Base-by-base conservation (phyloP, 768 basidiomycete species). In the Pleurotus sapidus region DNA sequence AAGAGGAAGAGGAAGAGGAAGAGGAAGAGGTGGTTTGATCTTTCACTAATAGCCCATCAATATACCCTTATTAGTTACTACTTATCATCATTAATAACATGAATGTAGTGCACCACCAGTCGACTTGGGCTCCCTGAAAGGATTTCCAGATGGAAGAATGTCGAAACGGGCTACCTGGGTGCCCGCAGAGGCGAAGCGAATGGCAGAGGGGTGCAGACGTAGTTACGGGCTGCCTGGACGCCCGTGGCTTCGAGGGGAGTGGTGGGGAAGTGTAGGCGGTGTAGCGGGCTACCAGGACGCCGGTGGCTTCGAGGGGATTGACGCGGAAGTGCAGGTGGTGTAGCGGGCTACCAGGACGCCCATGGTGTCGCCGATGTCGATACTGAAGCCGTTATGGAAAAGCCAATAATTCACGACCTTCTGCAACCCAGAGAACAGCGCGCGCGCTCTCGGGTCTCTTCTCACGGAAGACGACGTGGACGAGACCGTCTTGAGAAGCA, bases 401-500 rank as follows among this genome's bases (percentile, higher is more conserved):
- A 34, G 30, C 30, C 30, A 34, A 8, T 85, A 98, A 72, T 99
- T 98, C 74, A 98, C 94, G 57, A 98, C 87, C 79, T 84, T 90
- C 67, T 99, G 97, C 2, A 96, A 78, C 17, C 95, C 95, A 7
- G 91, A 93, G 75, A 98, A 98, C 40, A 98, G 85, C 60, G 86
- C 84, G 27, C 91, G 81, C 5, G 94, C 93, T 15, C 89, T 88
- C 65, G 6, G 8, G 6, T 30, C 8, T 5, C 27, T 30, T 30
- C 73, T 99, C 96, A 50, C 96, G 91, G 79, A 98, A 98, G 17
- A 95, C 93, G 64, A 98, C 89, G 65, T 99, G 95, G 39, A 98
- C 84, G 7, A 99, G 80, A 74, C 97, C 97, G 45, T 95, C 95
- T 59, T 93, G 90, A 0, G 93, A 86, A 1, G 95, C 91, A 57